Evolutionary conservation across 768 basidiomycete genomes (phyloP), one percentile per base, ranked within the genome.

Genomic region (Leucosporidium yakuticum): DNA sequence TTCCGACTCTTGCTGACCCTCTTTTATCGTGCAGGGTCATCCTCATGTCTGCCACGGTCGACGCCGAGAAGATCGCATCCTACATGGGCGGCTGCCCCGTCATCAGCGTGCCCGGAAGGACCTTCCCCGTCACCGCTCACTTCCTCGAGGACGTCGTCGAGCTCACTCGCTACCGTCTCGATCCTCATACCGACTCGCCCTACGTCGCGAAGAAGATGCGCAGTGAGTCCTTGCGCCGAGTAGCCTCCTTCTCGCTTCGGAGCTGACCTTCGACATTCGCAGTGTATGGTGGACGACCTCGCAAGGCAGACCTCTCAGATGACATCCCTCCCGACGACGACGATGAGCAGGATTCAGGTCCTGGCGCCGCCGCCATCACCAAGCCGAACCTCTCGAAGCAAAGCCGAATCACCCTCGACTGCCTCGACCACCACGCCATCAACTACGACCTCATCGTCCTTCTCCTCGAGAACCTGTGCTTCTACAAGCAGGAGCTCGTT

Each of bases 31-130:
- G 34, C 65, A 93, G 91, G 79, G 85, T 99, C 50, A 85, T 97
- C 21, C 83, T 98, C 57, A 99, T 99, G 95, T 95, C 92, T 39
- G 95, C 96, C 1, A 99, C 96, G 0, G 82, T 96, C 31, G 92
- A 99, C 67, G 87, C 91, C 1, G 87, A 90, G 64, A 93, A 93
- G 80, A 85, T 98, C 50, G 89, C 93, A 17, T 80, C 79, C 20
- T 97, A 88, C 78, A 96, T 98, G 77, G 90, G 87, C n/a, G 85
- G 85, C 56, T 83, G 82, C 74, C 91, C 91, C 0, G 85, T 86
- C 23, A 81, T 98, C 19, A 86, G 87, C 57, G 89, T 99, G 34
- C 94, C 94, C 23, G 96, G 95, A 4, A 85, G 95, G 23, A 97
- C 93, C 1, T 98, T 90, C 80, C 95, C 95, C 39, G 95, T 98